These are phyloP conservation scores for Ustilago loliicola DNA, from an alignment of 1,284 basidiomycete species.

Conservation along the genomic window DNA sequence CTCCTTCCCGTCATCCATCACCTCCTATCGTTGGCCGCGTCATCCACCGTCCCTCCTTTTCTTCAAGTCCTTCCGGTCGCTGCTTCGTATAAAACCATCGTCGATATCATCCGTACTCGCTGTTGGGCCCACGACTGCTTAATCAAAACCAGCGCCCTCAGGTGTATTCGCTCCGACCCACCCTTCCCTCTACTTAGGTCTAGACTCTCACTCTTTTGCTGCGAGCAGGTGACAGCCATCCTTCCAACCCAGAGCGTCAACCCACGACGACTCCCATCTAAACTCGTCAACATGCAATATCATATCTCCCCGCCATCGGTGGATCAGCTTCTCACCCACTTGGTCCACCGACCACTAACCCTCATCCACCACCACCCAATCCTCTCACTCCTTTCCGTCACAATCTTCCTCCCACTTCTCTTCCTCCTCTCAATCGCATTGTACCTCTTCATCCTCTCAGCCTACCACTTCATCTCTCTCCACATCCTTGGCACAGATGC, in stretches of 20 bases:
- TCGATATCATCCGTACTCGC: too few relatives aligned
- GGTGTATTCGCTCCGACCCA: too few relatives aligned
- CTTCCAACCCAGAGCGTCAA: too few relatives aligned
- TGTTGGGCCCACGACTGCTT: background rate
- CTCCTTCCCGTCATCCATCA: background rate
- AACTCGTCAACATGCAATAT: conserved; percentile 17
- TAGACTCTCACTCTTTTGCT: too few relatives aligned
- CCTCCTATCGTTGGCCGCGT: conserved; percentile 9
- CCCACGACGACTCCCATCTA: background rate
- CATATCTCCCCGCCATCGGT: conserved; percentile 11
- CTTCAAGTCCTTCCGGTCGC: background rate
- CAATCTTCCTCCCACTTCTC: conserved; percentile 18
- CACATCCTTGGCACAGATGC: conserved; percentile 37
- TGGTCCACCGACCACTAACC: background rate
- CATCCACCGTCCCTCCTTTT: conserved; percentile 2
- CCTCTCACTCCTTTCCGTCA: conserved; percentile 8
- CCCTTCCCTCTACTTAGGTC: too few relatives aligned
- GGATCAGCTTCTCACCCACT: background rate
- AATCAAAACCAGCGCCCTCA: too few relatives aligned
- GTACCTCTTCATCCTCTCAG: conserved; percentile 9
- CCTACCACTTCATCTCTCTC: conserved; percentile 27
- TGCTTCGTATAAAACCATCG: background rate
- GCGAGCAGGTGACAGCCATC: too few relatives aligned
- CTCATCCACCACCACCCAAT: conserved; percentile 18
- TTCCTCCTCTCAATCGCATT: background rate